Evolutionary conservation across 2,329 filamentous ascomycete species (phyloP).

Genomic region (Domatiomyces globalis): DNA sequence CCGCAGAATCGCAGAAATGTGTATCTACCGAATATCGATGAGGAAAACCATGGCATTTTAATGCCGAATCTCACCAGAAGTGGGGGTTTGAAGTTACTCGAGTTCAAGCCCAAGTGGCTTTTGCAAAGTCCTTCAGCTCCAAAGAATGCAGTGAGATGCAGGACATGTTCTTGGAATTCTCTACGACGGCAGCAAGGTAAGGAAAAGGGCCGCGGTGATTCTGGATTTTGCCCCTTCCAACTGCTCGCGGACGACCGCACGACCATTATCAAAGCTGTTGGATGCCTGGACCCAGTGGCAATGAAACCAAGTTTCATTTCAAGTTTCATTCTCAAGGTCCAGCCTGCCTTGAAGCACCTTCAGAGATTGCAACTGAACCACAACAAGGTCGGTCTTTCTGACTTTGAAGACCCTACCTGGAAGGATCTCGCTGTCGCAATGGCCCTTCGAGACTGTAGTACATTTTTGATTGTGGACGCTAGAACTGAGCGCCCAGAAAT

Average conservation of each 20-base stretch:
- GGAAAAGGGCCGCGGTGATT: slow-evolving; percentile 14
- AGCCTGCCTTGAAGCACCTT: slow-evolving; percentile 22
- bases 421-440: slow-evolving; percentile 53
- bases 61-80: slow-evolving; percentile 56
- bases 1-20: slow-evolving; percentile 36
- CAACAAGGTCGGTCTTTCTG: slow-evolving; percentile 17
- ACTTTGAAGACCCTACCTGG: slow-evolving; percentile 14
- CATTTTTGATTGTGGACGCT: slow-evolving; percentile 40
- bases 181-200: slow-evolving; percentile 27
- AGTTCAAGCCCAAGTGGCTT: slow-evolving; percentile 81
- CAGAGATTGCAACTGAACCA: slow-evolving; percentile 15
- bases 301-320: background rate
- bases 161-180: slow-evolving; percentile 54
- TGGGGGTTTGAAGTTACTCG: slow-evolving; percentile 31
- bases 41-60: slow-evolving; percentile 50
- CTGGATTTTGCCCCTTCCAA: slow-evolving; percentile 50
- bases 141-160: slow-evolving; percentile 47
- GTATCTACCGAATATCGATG: slow-evolving; percentile 36
- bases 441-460: slow-evolving; percentile 67
- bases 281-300: background rate
- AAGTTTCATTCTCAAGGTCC: slow-evolving; percentile 25
- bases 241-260: slow-evolving; percentile 37
- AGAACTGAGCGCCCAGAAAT: slow-evolving; percentile 23
- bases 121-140: slow-evolving; percentile 61
- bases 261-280: background rate